Evolutionary conservation across 768 basidiomycete genomes (phyloP).

Genomic region (Suillus subluteus): DNA sequence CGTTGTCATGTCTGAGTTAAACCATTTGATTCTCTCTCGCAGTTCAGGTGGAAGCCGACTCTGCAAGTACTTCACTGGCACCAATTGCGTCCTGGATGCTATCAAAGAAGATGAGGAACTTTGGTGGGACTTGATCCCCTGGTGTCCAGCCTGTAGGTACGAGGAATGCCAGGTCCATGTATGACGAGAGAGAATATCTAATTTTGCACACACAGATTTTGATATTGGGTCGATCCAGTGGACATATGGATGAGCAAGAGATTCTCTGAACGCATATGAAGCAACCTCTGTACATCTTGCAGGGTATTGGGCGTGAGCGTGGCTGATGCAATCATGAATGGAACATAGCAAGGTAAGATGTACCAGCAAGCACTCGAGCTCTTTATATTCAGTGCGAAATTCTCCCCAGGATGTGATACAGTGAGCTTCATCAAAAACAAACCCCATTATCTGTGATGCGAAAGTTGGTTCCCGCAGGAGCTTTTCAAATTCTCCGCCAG

Average conservation of each 20-base stretch:
- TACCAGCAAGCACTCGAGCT: too few species aligned
- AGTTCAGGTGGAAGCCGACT: constrained; percentile 15
- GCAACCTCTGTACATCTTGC: not conserved
- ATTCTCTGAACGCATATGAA: not conserved
- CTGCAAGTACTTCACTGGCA: constrained; percentile 11
- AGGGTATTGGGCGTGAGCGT: not conserved
- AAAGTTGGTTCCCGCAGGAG: too few species aligned
- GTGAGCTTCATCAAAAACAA: too few species aligned
- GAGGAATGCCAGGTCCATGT: not conserved
- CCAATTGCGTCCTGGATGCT: not conserved
- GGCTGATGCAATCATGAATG: not conserved
- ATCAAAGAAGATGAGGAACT: not conserved
- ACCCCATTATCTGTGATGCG: too few species aligned
- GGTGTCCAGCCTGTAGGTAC: not conserved
- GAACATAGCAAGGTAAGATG: constrained; percentile 1
- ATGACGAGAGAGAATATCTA: not conserved
- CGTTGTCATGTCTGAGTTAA: constrained; percentile 25
- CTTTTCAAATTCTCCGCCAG: too few species aligned
- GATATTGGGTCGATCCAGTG: not conserved
- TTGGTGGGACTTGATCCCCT: not conserved
- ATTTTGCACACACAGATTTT: not conserved
- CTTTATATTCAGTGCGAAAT: too few species aligned
- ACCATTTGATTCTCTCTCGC: constrained; percentile 25
- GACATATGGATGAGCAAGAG: not conserved
- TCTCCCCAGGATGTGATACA: too few species aligned